These are phyloP conservation scores for Cardiospermum halicacabum DNA, from an alignment of 345 rosid genomes.

Conservation along the genomic window DNA sequence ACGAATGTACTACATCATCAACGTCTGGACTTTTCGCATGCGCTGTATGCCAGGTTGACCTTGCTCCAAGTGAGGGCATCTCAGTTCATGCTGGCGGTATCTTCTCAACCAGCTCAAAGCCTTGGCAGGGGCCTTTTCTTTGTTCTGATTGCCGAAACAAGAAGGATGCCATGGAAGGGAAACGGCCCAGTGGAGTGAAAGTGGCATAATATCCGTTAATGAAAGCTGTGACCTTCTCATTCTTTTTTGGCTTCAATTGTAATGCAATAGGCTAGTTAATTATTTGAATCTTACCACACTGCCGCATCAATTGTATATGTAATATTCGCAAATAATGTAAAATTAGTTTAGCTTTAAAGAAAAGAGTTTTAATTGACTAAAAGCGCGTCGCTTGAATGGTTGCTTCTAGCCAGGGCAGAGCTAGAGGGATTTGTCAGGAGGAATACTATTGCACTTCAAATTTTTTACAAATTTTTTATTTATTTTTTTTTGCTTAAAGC, in stretches of 20 bases:
- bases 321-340: slow-evolving; percentile 26
- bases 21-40: slow-evolving; percentile 68
- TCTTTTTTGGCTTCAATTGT: slow-evolving; percentile 27
- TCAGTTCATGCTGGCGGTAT: slow-evolving; percentile 78
- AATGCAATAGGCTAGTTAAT: slow-evolving; percentile 19
- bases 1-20: slow-evolving; percentile 32
- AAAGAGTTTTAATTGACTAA: slow-evolving; percentile 2
- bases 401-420: no score
- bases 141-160: slow-evolving; percentile 70
- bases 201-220: slow-evolving; percentile 36
- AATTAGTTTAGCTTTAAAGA: slow-evolving; percentile 17
- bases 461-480: no score
- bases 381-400: neutral
- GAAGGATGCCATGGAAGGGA: slow-evolving; percentile 97
- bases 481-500: no score
- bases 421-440: no score
- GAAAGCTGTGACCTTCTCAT: slow-evolving; percentile 22
- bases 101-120: slow-evolving; percentile 63
- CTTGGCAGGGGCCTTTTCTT: slow-evolving; percentile 95
- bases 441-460: no score
- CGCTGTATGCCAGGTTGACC: slow-evolving; percentile 78
- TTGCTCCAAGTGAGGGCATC: slow-evolving; percentile 72
- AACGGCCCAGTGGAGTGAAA: slow-evolving; percentile 70
- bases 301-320: slow-evolving; percentile 31
- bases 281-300: slow-evolving; percentile 14